A percentile compares a stretch with the other conserved stretches of the same genome.
phyloP scores from a whole-genome alignment of 495 filamentous ascomycete genomes.

The Hypoxylon fragiforme region DNA sequence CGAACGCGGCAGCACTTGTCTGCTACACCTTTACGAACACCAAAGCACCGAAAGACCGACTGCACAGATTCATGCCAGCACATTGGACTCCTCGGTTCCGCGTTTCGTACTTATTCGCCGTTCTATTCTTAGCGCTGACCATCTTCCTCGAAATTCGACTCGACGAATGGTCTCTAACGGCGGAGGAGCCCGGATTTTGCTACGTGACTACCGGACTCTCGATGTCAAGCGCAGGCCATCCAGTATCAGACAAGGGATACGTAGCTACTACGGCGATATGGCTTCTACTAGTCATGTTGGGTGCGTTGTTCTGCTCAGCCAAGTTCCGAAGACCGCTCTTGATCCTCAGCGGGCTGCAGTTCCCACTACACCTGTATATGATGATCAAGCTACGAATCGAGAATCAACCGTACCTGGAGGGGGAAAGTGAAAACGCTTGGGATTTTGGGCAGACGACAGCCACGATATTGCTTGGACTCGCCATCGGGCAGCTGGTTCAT shows the following conservation, averaged over 20 bases:
- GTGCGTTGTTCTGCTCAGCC: conserved; percentile 33
- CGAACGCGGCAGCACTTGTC: conserved; percentile 42
- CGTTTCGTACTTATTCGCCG: conserved; percentile 35
- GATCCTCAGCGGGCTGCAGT: conserved; percentile 36
- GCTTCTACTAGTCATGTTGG: conserved; percentile 38
- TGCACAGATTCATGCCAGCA: conserved; percentile 9
- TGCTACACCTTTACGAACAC: conserved; percentile 38
- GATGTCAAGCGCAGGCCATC: conserved; percentile 26
- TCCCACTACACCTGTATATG: conserved; percentile 46
- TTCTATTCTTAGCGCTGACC: conserved; percentile 38
- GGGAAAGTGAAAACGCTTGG: conserved; percentile 41
- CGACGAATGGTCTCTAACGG: conserved; percentile 32
- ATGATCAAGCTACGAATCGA: conserved; percentile 39
- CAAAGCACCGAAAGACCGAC: conserved; percentile 19
- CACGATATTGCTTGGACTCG: conserved; percentile 36
- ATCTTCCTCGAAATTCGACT: conserved; percentile 40
- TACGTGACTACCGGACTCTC: conserved; percentile 37
- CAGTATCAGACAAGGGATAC: conserved; percentile 36
- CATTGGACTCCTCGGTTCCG: conserved; percentile 35
- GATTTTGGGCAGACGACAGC: conserved; percentile 48
- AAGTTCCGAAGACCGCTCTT: conserved; percentile 33
- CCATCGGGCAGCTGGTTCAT: conserved; percentile 31
- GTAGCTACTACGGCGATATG: conserved; percentile 37
- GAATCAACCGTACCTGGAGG: conserved; percentile 40
- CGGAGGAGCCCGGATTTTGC: conserved; percentile 32